These are phyloP conservation scores for Phialophora macrospora DNA, from an alignment of 2,329 filamentous ascomycete species.

Conservation along the genomic window DNA sequence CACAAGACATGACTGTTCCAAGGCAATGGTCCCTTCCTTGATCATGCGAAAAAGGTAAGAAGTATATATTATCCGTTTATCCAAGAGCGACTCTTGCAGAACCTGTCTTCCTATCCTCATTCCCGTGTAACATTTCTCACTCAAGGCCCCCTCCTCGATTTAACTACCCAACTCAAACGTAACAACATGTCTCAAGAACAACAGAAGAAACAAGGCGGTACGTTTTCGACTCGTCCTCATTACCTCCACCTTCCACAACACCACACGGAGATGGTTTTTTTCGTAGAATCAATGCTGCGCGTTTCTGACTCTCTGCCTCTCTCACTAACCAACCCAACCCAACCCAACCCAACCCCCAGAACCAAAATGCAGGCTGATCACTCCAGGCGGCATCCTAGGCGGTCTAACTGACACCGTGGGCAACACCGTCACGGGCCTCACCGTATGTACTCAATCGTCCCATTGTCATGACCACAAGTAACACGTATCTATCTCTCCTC, in stretches of 20 bases:
- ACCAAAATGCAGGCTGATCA: not conserved
- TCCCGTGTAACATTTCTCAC: not conserved
- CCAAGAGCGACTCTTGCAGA: too few relatives aligned
- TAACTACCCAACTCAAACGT: not conserved
- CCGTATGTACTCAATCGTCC: conserved; percentile 20
- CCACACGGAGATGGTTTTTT: not conserved
- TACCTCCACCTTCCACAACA: not conserved
- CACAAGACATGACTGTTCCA: not conserved
- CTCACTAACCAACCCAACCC: not conserved
- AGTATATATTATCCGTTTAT: not conserved
- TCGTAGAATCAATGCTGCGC: not conserved
- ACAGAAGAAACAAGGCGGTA: conserved; percentile 32
- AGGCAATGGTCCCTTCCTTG: not conserved
- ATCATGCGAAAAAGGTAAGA: not conserved
- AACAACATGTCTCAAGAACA: conserved; percentile 28
- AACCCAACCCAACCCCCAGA: not conserved
- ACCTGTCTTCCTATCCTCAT: not conserved
- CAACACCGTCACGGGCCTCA: conserved; percentile 40
- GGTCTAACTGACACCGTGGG: conserved; percentile 45
- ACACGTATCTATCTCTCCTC: not conserved
- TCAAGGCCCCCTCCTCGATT: not conserved
- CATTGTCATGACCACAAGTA: not conserved
- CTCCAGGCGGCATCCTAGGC: conserved; percentile 35
- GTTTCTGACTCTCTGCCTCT: not conserved
- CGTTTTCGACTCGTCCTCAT: conserved; percentile 10